Base-by-base conservation (phyloP, 2,329 filamentous ascomycete species). In the Aspergillus sergii region DNA sequence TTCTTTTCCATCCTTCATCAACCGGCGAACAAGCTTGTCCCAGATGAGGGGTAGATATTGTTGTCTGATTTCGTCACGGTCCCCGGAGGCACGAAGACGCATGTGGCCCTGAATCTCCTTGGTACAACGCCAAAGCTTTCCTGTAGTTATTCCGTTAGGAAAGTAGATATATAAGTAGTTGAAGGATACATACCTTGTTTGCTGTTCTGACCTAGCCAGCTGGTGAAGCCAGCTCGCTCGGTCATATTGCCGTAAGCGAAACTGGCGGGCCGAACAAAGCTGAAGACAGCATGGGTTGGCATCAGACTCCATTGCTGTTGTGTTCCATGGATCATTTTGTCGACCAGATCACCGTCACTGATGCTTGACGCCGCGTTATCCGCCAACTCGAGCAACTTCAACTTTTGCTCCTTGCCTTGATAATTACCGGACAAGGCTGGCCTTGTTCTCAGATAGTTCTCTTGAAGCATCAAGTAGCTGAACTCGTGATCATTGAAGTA, bases 401-500 rank as follows among this genome's bases (percentile, higher is more conserved):
- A 81, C 32, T 87, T 90, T 66, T 89, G 85, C 76, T 94, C 90
- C 66, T 87, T 88, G 62, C 86, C 87, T 45, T 83, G 83, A 74
- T 89, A 90, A 23, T 83, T 84, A 64, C 83, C 85, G 4, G 91
- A 81, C 14, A 82, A 84, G 64, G 89, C 84, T 3, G 95, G 95
- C 64, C 89, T 92, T 2, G 93, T 93, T 66, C 88, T 90, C 14
- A 99, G 84, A 71, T 99, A 99, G 75, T 99, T 99, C 78, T 99
- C 96, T 76, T 99, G 95, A 54, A 99, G 89, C 95, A 99, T 98
- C 59, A 99, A 83, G 73, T 90, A 95, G 73, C 93, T 97, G 80
- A 98, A 96, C 72, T 99, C 95, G 74, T 99, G 95, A 72, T 99
- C 95, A 77, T 99, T 98, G 84, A 99, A 99, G 78, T 99, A 99